Evolutionary conservation across 345 rosid genomes (phyloP), one percentile per base, ranked within the genome.

Genomic region (Odontarrhena argentea): DNA sequence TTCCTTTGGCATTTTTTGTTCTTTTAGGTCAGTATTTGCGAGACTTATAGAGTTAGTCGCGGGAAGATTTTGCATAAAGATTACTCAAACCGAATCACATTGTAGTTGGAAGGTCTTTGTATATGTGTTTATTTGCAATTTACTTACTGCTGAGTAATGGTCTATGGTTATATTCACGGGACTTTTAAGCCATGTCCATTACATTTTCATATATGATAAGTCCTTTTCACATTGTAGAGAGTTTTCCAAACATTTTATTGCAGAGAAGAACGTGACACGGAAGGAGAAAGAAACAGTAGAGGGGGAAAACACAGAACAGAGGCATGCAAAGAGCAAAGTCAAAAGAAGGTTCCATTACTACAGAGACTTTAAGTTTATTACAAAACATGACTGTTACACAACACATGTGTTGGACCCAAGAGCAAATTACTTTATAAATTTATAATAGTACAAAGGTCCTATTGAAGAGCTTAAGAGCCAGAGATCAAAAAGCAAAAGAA

Each of bases 391-490:
- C 46, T 50, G 59, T 22, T 32, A 22, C 13, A 64, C n/a, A 30
- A 56, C 22, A 41, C 53, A 64, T 56, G 54, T 5, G 40, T 13
- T 41, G 52, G 71, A 49, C 70, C 60, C 22, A 65, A 30, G 47
- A 42, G 38, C 47, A 56, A 57, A 64, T 41, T 37, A 34, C 54
- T 64, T 6, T 30, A 40, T 13, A 61, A 41, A 18, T 18, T 18
- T 18, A 18, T 44, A 36, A 36, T 25, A 30, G 62, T 70, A 62
- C 62, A 46, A 32, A 32, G 30, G 57, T 30, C 58, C 57, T 34
- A 37, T 47, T 55, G 69, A 71, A 55, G 50, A 47, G 58, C 65
- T 18, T 24, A 72, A 41, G 76, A 72, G 71, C 41, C 70, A 49
- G 60, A 65, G 45, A 63, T 18, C 0, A 38, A 9, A 52, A 52